Percentiles rank a stretch among this genome's conserved stretches.
Evolutionary conservation across 192 early-diverging fungal genomes (phyloP).

Genomic region (Coemansia guatemalensis): DNA sequence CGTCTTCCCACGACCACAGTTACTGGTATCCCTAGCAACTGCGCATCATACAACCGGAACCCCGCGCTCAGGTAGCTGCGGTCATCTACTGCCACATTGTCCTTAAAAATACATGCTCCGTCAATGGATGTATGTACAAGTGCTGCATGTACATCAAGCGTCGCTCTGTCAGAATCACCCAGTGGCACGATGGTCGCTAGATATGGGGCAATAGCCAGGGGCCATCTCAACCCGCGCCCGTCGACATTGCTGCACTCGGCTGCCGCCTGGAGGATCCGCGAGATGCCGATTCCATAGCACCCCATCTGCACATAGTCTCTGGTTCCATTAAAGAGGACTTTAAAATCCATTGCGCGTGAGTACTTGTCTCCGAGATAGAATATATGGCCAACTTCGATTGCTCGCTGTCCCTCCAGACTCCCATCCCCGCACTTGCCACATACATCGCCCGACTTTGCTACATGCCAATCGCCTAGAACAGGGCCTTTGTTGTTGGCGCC

Average conservation of each 20-base stretch:
- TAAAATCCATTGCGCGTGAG: constrained; percentile 68
- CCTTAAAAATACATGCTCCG: constrained; percentile 23
- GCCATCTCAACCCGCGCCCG: constrained; percentile 70
- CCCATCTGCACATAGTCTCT: constrained; percentile 75
- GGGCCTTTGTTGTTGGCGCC: neutral
- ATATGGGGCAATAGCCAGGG: constrained; percentile 76
- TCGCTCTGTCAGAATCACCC: constrained; percentile 5
- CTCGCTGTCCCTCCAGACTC: constrained; percentile 22
- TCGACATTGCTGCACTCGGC: constrained; percentile 67
- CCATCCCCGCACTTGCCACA: constrained; percentile 25
- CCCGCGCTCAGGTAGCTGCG: constrained; percentile 65
- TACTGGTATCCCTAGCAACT: constrained; percentile 79
- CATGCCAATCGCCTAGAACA: constrained; percentile 36
- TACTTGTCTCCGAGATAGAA: constrained; percentile 91
- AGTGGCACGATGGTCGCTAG: constrained; percentile 64
- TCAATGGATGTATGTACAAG: constrained; percentile 4
- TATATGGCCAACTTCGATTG: constrained; percentile 87
- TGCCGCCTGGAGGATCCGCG: constrained; percentile 79
- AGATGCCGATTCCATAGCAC: constrained; percentile 87
- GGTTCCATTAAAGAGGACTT: constrained; percentile 40
- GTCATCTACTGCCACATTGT: constrained; percentile 72
- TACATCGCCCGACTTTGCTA: constrained; percentile 30
- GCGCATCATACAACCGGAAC: constrained; percentile 78
- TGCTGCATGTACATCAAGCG: constrained; percentile 14
- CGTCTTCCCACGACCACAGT: constrained; percentile 74